Conservation (phyloP, 1,284 basidiomycete species). For the Boletus hoseneyae region DNA sequence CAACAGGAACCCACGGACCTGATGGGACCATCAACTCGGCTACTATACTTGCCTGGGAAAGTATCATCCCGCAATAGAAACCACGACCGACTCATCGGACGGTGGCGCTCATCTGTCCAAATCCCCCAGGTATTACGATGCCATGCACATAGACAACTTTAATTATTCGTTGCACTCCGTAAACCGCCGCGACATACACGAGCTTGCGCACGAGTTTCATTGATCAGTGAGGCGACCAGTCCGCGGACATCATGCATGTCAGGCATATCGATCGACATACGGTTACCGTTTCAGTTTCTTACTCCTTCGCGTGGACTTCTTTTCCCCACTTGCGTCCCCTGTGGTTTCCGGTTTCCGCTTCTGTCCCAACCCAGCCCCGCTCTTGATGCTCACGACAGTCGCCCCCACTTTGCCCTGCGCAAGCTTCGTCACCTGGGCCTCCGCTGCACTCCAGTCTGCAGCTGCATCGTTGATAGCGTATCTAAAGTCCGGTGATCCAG, state of each 20-base stretch:
- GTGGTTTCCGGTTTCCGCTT: slow-evolving; percentile 62
- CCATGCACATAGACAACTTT: too few relatives aligned
- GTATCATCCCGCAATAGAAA: too few relatives aligned
- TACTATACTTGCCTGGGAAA: too few relatives aligned
- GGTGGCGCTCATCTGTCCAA: too few relatives aligned
- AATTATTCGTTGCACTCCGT: too few relatives aligned
- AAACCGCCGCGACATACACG: too few relatives aligned
- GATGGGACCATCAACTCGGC: too few relatives aligned
- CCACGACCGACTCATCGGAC: too few relatives aligned
- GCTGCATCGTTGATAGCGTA: slow-evolving; percentile 73
- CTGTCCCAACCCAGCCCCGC: slow-evolving; percentile 36
- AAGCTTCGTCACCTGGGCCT: slow-evolving; percentile 62
- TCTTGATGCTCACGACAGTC: slow-evolving; percentile 77
- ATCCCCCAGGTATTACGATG: too few relatives aligned
- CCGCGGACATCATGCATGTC: too few relatives aligned
- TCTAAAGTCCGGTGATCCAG: slow-evolving; percentile 37
- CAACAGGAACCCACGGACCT: too few relatives aligned
- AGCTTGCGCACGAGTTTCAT: not conserved
- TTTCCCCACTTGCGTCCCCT: slow-evolving; percentile 35
- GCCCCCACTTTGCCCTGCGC: slow-evolving; percentile 47
- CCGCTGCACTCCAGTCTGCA: slow-evolving; percentile 72
- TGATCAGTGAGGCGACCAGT: too few relatives aligned
- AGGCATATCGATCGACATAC: not conserved
- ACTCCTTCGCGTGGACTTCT: slow-evolving; percentile 54
- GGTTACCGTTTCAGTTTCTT: slow-evolving; percentile 56